A percentile compares a stretch with the other conserved stretches of the same genome.
Evolutionary conservation across 108 stramenopile genomes (phyloP).

Genomic region (Skeletonema costatum): DNA sequence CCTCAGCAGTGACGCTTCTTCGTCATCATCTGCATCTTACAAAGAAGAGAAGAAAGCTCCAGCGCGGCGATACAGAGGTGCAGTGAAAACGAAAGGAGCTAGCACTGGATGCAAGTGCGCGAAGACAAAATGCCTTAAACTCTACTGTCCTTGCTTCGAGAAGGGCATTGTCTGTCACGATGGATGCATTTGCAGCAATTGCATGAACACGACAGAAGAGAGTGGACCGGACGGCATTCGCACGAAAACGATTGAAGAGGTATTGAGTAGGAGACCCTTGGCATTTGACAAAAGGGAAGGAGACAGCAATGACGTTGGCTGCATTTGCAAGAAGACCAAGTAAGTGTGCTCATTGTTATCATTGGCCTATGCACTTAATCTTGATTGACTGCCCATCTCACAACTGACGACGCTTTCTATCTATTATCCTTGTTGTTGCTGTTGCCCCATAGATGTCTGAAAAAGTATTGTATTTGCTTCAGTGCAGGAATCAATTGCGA

Average conservation of each 20-base stretch:
- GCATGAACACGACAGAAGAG: background rate
- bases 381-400: too few species aligned
- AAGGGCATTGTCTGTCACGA: background rate
- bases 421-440: too few species aligned
- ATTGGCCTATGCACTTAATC: too few species aligned
- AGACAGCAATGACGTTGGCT: background rate
- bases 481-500: background rate
- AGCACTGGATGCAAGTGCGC: background rate
- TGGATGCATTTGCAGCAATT: background rate
- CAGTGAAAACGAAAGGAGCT: background rate
- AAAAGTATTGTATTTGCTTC: background rate
- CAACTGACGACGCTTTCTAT: too few species aligned
- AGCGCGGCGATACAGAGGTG: background rate
- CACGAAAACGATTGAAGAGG: background rate
- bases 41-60: background rate
- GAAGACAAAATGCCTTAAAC: background rate
- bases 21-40: background rate
- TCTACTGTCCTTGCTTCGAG: slow-evolving; percentile 7
- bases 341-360: too few species aligned
- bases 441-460: background rate
- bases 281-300: background rate
- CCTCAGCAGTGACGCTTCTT: background rate
- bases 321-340: background rate
- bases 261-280: background rate
- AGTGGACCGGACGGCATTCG: slow-evolving; percentile 10